Percentiles rank a stretch among this genome's conserved stretches.
Conservation (phyloP, 345 rosid species). For the Orychophragmus violaceus region DNA sequence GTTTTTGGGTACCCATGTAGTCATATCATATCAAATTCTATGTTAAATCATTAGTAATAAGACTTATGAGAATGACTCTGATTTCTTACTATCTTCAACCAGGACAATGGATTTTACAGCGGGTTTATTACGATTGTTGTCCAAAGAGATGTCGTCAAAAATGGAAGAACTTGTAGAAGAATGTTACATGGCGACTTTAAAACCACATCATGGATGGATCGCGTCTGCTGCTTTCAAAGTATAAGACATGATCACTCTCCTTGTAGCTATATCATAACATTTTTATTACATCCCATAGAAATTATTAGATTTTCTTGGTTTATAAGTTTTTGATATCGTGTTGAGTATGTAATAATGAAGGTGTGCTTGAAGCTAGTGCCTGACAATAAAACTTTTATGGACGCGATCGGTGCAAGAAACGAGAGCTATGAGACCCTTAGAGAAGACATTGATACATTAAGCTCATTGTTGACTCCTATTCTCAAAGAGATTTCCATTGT, state of each 20-base stretch:
- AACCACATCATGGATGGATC: conserved; percentile 95
- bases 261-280: neutral
- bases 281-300: neutral
- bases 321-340: neutral
- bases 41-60: neutral
- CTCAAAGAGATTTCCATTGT: conserved; percentile 56
- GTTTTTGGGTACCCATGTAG: neutral
- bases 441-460: conserved; percentile 57
- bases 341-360: conserved; percentile 30
- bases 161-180: conserved; percentile 82
- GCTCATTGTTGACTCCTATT: conserved; percentile 46
- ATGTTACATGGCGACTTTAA: conserved; percentile 56
- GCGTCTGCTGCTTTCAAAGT: conserved; percentile 91
- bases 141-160: conserved; percentile 45
- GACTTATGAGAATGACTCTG: neutral
- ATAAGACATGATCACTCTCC: neutral
- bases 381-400: conserved; percentile 51
- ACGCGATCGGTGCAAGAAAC: conserved; percentile 49
- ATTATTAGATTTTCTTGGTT: neutral
- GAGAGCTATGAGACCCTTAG: conserved; percentile 39
- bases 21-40: no score
- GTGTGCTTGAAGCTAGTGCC: conserved; percentile 73
- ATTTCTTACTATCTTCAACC: neutral
- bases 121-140: conserved; percentile 48
- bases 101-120: conserved; percentile 72